phyloP scores from a whole-genome alignment of 2,329 filamentous ascomycete species.

The Pseudogymnoascus sp. region DNA sequence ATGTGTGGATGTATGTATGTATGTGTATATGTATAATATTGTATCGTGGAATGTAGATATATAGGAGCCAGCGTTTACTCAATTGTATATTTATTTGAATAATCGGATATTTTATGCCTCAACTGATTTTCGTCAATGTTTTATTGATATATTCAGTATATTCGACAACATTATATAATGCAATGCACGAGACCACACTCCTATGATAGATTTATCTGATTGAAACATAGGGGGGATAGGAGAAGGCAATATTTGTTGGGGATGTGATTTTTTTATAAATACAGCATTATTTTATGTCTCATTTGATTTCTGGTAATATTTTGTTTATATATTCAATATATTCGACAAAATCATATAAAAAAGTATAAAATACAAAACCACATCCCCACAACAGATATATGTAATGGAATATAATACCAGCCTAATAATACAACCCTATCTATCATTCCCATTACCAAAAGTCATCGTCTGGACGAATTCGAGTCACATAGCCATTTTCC shows the following conservation, averaged over 20 bases:
- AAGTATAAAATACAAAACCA: neutral
- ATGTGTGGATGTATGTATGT: neutral
- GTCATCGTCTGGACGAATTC: neutral
- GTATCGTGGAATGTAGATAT: neutral
- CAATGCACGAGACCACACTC: neutral
- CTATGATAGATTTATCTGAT: neutral
- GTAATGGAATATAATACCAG: neutral
- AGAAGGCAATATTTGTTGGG: neutral
- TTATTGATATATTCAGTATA: neutral
- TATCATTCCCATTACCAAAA: neutral
- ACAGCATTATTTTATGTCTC: neutral
- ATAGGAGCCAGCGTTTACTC: neutral
- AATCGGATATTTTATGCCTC: neutral
- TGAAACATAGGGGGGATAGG: neutral
- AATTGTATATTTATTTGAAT: neutral
- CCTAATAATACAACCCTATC: neutral
- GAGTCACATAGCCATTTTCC: neutral
- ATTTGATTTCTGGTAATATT: neutral
- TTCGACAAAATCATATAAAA: neutral
- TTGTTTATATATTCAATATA: neutral
- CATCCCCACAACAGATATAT: neutral
- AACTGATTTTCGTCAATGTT: neutral
- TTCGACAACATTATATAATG: neutral
- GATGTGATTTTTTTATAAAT: too few species aligned
- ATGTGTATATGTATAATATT: slow-evolving; percentile 3